phyloP scores from a whole-genome alignment of 257 asterid genomes.

The Nicotiana obtusifolia region DNA sequence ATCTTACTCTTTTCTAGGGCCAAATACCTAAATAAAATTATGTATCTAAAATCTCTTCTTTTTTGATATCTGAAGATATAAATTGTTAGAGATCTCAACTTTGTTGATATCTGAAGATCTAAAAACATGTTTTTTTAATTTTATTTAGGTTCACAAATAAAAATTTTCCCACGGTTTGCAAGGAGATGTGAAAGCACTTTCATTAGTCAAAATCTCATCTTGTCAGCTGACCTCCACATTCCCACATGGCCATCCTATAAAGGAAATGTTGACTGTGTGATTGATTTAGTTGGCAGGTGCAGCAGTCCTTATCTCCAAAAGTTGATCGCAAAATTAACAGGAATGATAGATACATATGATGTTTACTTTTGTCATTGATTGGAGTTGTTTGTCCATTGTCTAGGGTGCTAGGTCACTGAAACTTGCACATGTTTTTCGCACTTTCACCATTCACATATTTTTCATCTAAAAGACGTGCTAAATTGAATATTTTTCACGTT shows the following conservation, averaged over 20 bases:
- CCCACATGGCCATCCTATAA: not conserved
- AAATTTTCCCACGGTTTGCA: no score
- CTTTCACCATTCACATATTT: no score
- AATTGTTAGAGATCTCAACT: no score
- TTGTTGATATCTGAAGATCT: no score
- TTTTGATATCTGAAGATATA: no score
- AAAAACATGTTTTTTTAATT: no score
- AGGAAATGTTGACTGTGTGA: not conserved
- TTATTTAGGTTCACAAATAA: no score
- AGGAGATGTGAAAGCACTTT: not conserved
- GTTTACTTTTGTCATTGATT: constrained; percentile 1
- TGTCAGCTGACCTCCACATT: not conserved
- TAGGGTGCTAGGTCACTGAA: not conserved
- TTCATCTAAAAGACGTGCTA: not conserved
- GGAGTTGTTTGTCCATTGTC: not conserved
- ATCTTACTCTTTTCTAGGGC: not conserved
- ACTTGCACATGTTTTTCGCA: no score
- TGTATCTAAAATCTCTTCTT: no score
- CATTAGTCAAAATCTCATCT: not conserved
- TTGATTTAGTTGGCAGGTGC: not conserved
- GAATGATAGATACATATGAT: not conserved
- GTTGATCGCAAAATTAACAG: not conserved
- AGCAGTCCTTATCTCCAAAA: not conserved
- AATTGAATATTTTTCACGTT: not conserved
- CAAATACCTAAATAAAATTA: not conserved